Base-by-base conservation (phyloP, 2,329 filamentous ascomycete genomes). In the Aspergillus quadricinctus region DNA sequence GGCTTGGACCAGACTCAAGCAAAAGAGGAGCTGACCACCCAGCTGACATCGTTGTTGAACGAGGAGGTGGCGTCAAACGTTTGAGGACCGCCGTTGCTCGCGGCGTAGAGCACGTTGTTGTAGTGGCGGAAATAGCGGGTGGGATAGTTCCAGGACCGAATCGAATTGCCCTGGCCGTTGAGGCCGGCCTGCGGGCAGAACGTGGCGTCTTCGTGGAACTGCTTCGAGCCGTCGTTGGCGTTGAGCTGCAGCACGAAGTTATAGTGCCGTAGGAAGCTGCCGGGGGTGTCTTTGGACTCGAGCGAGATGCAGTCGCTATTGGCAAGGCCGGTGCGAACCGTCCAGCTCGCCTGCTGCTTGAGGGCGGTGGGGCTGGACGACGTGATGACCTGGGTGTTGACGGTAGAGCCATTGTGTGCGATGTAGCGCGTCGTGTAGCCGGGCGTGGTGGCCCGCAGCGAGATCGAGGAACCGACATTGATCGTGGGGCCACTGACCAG, bases 251-350 rank as follows among this genome's bases (percentile, higher is more conserved):
- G 79, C 28, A 23, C 75, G 52, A 84, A 87, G 69, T 80, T 65
- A 58, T 68, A 75, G 72, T 87, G 84, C 0, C 84, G 76, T 4
- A 87, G 74, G 66, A 77, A 88, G 71, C 79, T 83, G 3, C 84
- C 84, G 1, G 84, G 72, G 0, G 79, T 79, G 57, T 86, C 83
- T 10, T 68, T 70, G 0, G 83, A 84, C 70, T 87, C 84, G 59
- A 87, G 87, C 0, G 84, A 87, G 66, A 77, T 77, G 69, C 85
- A 88, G 27, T 55, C 82, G 57, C 75, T 78, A 67, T 83, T 83
- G 4, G 70, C 82, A 2, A 87, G 80, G 11, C 83, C 84, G 0
- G 79, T 66, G 55, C 77, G 79, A 25, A 83, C 80, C 0, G 74
- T 80, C 78, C 79, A 84, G 64, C 75, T 84, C 14, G 80, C 79